A percentile compares a stretch with the other conserved stretches of the same genome.
Evolutionary conservation across 768 basidiomycete species (phyloP).

Genomic region (Trametes maxima): DNA sequence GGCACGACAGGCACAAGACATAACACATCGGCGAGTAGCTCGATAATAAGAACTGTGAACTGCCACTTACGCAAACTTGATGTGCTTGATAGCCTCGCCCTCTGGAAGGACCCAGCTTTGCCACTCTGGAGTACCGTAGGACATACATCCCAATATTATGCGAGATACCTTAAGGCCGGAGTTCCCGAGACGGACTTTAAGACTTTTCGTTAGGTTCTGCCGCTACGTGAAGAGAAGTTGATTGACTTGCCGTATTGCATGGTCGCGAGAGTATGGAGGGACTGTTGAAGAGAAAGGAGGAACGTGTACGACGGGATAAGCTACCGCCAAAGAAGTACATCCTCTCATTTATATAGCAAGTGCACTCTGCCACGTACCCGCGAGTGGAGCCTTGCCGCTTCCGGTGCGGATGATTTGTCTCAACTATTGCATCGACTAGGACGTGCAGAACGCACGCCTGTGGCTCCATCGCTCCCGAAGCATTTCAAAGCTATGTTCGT

Average conservation of each 20-base stretch:
- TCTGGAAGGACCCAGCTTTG: slow-evolving; percentile 42
- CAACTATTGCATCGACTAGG: too few relatives aligned
- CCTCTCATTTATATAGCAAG: too few relatives aligned
- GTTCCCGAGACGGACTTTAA: slow-evolving; percentile 43
- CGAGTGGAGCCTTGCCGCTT: too few relatives aligned
- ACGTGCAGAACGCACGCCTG: too few relatives aligned
- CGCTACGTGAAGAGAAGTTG: too few relatives aligned
- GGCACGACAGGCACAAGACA: neutral
- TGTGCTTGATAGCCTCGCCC: slow-evolving; percentile 37
- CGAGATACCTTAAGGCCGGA: slow-evolving; percentile 44
- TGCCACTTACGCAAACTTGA: slow-evolving; percentile 40
- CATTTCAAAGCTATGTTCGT: too few relatives aligned
- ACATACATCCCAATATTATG: slow-evolving; percentile 34
- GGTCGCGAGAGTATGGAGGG: slow-evolving; percentile 4
- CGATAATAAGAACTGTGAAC: neutral
- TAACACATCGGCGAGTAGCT: neutral
- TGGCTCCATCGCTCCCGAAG: too few relatives aligned
- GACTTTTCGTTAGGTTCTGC: neutral
- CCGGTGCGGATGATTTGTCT: too few relatives aligned
- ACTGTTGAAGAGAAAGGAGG: too few relatives aligned
- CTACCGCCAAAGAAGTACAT: neutral
- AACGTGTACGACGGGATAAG: too few relatives aligned
- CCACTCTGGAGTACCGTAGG: slow-evolving; percentile 36
- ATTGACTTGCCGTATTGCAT: slow-evolving; percentile 11
- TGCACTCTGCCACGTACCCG: too few relatives aligned